Percentiles rank a stretch among this genome's conserved stretches.
phyloP scores from a whole-genome alignment of 2,329 filamentous ascomycete genomes.

The Colletotrichum lini region DNA sequence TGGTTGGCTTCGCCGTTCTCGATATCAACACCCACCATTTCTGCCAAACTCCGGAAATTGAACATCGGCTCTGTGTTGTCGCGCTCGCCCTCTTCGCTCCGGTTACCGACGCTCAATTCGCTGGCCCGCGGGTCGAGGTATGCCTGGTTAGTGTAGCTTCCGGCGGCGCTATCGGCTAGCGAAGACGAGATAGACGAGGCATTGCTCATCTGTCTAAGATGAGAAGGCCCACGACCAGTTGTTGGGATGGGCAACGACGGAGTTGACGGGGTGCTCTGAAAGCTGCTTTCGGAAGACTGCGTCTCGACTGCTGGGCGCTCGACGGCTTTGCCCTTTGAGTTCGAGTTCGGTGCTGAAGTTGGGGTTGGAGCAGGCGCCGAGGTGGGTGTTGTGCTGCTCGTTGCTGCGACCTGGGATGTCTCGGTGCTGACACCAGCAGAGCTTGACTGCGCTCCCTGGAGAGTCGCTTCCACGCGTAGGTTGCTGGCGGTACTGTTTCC shows the following conservation, averaged over 20 bases:
- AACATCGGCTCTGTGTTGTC: constrained; percentile 83
- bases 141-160: constrained; percentile 61
- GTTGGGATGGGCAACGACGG: constrained; percentile 62
- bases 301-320: constrained; percentile 63
- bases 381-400: constrained; percentile 47
- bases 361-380: constrained; percentile 45
- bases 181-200: constrained; percentile 89
- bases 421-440: constrained; percentile 29
- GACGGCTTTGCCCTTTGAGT: constrained; percentile 78
- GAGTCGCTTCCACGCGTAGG: constrained; percentile 69
- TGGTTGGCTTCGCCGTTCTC: constrained; percentile 62
- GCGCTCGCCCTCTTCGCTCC: constrained; percentile 64
- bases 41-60: constrained; percentile 90
- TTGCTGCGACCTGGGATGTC: constrained; percentile 50
- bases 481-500: constrained; percentile 74
- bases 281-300: constrained; percentile 44
- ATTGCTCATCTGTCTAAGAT: constrained; percentile 87
- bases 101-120: constrained; percentile 65
- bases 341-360: constrained; percentile 53
- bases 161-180: constrained; percentile 74
- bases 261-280: constrained; percentile 49
- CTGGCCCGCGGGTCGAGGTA: constrained; percentile 66
- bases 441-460: constrained; percentile 56
- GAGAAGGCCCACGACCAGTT: constrained; percentile 73
- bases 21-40: constrained; percentile 80